Evolutionary conservation across 129 eudicot genomes (phyloP).

Genomic region (Scalesia atractyloides): DNA sequence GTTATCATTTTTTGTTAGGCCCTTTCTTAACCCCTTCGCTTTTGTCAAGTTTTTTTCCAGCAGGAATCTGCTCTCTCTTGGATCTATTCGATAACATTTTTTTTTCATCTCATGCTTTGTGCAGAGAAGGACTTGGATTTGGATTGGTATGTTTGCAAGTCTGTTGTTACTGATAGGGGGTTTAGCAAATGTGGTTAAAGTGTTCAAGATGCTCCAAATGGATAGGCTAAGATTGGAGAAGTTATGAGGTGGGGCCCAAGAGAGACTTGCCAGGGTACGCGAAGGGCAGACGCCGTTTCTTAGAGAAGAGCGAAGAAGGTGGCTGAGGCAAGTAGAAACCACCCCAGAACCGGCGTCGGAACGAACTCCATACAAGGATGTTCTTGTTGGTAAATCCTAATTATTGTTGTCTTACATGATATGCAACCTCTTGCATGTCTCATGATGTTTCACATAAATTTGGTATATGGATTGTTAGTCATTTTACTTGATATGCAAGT

Average conservation of each 20-base stretch:
- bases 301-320: slow-evolving; percentile 44
- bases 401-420: not conserved
- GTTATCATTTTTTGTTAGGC: no score
- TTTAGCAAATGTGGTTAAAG: slow-evolving; percentile 78
- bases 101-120: slow-evolving; percentile 3
- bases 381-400: slow-evolving; percentile 67
- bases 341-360: slow-evolving; percentile 13
- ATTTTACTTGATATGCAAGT: slow-evolving; percentile 20
- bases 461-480: not conserved
- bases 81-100: no score
- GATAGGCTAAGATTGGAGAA: slow-evolving; percentile 74
- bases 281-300: slow-evolving; percentile 77
- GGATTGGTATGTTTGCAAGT: slow-evolving; percentile 73
- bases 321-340: slow-evolving; percentile 30
- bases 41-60: no score
- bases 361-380: slow-evolving; percentile 83
- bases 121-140: slow-evolving; percentile 66
- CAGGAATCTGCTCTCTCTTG: no score
- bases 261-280: slow-evolving; percentile 47
- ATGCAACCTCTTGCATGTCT: slow-evolving; percentile 6
- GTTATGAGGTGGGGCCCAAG: slow-evolving; percentile 95
- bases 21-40: no score
- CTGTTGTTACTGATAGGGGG: slow-evolving; percentile 69
- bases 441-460: not conserved
- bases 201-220: slow-evolving; percentile 87